A percentile compares a stretch with the other conserved stretches of the same genome.
Evolutionary conservation across 768 basidiomycete genomes (phyloP).

Genomic region (Termitomyces sp.): DNA sequence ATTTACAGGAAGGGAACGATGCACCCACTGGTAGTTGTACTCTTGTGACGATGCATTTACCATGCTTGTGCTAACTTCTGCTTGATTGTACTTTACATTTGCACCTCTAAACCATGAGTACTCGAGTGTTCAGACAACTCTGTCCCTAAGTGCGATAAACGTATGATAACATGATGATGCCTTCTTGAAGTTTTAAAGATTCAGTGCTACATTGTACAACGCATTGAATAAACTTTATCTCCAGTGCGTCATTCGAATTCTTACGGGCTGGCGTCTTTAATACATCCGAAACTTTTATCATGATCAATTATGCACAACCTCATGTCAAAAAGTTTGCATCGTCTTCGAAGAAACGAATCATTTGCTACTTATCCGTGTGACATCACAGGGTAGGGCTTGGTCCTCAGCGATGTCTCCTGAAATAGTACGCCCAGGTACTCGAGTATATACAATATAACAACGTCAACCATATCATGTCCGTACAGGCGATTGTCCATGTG

Average conservation of each 20-base stretch:
- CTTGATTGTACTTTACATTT: background rate
- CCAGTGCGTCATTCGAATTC: no score
- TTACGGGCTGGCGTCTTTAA: no score
- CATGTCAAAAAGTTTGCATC: no score
- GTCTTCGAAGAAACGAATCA: no score
- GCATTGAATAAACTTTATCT: no score
- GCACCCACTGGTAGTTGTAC: slow-evolving; percentile 35
- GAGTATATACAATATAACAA: background rate
- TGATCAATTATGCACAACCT: no score
- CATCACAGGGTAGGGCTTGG: background rate
- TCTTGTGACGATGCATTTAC: slow-evolving; percentile 36
- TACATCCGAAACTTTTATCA: no score
- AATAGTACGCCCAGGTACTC: background rate
- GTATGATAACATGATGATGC: background rate
- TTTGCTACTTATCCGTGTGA: background rate
- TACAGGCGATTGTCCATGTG: slow-evolving; percentile 3
- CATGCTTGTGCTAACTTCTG: slow-evolving; percentile 32
- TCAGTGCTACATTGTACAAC: no score
- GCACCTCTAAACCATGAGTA: background rate
- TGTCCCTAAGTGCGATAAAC: background rate
- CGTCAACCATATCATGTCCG: slow-evolving; percentile 7
- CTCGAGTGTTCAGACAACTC: no score
- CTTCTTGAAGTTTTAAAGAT: background rate
- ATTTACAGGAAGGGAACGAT: slow-evolving; percentile 48
- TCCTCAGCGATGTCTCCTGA: background rate